phyloP scores from a whole-genome alignment of 805 yeast species.

The Yamadazyma endophytica region DNA sequence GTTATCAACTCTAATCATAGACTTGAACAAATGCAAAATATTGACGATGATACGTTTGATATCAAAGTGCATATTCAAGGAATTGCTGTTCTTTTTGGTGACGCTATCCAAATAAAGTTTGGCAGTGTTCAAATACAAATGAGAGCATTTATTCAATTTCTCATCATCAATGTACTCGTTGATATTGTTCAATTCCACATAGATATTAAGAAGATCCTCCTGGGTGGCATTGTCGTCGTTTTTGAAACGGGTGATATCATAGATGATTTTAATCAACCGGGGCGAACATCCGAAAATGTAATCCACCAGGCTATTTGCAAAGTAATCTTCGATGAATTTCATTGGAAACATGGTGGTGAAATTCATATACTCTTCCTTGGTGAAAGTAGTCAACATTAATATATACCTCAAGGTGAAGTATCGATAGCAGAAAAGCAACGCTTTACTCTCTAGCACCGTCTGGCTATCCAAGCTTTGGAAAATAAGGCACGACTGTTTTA shows the following conservation, averaged over 20 bases:
- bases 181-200: conserved; percentile 7
- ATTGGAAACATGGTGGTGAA: conserved; percentile 16
- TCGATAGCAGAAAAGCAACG: conserved; percentile 22
- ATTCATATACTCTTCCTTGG: conserved; percentile 9
- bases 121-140: conserved; percentile 14
- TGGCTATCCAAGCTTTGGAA: conserved; percentile 15
- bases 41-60: too few species aligned
- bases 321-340: conserved; percentile 18
- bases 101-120: conserved; percentile 12
- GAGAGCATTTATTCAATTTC: conserved; percentile 13
- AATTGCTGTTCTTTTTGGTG: too few species aligned
- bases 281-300: conserved; percentile 33
- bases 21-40: conserved; percentile 3
- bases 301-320: conserved; percentile 19
- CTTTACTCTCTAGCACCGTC: conserved; percentile 16
- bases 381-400: conserved; percentile 19
- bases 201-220: conserved; percentile 10
- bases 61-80: too few species aligned
- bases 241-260: conserved; percentile 15
- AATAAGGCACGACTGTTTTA: conserved; percentile 24
- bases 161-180: conserved; percentile 2
- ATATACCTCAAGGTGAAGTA: conserved; percentile 26
- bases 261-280: conserved; percentile 16
- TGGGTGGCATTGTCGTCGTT: conserved; percentile 8
- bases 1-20: conserved; percentile 4